Base-by-base conservation (phyloP, 148 eudicot genomes). In the Camellia japonica region DNA sequence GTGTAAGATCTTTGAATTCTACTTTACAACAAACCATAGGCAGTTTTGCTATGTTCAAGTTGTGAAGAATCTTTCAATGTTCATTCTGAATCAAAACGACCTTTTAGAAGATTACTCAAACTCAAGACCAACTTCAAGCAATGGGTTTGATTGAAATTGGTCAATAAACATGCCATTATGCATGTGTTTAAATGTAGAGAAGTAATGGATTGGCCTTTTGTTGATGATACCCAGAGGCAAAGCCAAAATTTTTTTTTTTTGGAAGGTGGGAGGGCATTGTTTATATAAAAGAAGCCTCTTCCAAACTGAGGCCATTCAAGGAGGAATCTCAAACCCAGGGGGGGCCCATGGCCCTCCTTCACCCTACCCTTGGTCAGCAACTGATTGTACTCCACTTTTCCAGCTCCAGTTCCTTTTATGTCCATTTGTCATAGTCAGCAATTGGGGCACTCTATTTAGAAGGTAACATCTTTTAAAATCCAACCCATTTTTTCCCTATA, bases 401-500 rank as follows among this genome's bases (percentile, higher is more conserved):
- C 38, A 3, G 56, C 55, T 70, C 49, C 55, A 70, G 54, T 55
- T 47, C 73, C 30, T 70, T 47, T 47, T 44, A 5, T 20, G 30
- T 18, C 55, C 55, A 70, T 18, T n/a, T 7, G 60, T 19, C 30
- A 42, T 68, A 46, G 49, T 70, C 38, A 70, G 30, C 5, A 44
- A n/a, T 70, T 70, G 38, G 10, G 51, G 55, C 55, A 44, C 73
- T n/a, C 73, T 44, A 30, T 30, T 47, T 10, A 44, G 14, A 47
- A 70, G 55, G 73, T 18, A 46, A 9, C n/a, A 46, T 8, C 2
- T 56, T 56, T 16, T 46, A 10, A 70, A 44, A 70, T 46, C 38
- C 55, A n/a, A 70, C 73, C 73, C 30, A 46, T 70, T 70, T 70
- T 70, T 70, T 70, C 30, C 51, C 73, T 38, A 46, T 46, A 47